Percentiles rank a stretch among this genome's conserved stretches.
Conservation (phyloP, 2,329 filamentous ascomycete genomes). For the Hirsutella rhossiliensis region DNA sequence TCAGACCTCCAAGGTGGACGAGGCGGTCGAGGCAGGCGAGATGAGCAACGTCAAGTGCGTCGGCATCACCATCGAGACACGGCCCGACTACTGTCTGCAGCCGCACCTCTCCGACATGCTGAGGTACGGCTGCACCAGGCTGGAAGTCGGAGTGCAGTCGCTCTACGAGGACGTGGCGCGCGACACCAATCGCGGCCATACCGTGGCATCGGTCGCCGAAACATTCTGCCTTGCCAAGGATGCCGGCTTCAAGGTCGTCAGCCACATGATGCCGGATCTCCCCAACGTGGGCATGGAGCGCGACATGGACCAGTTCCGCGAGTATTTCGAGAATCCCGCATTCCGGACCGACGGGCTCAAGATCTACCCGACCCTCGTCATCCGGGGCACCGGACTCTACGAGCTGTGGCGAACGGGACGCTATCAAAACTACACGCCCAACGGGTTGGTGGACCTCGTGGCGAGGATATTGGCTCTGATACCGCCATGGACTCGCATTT, state of each 20-base stretch:
- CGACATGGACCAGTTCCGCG: constrained; percentile 90
- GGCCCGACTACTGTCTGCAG: constrained; percentile 92
- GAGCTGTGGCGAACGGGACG: constrained; percentile 94
- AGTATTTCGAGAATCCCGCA: constrained; percentile 94
- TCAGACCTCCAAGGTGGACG: constrained; percentile 85
- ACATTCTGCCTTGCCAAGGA: constrained; percentile 97
- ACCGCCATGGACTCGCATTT: constrained; percentile 96
- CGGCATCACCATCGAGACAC: constrained; percentile 94
- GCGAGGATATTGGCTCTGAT: constrained; percentile 92
- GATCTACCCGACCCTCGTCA: constrained; percentile 95
- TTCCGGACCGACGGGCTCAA: constrained; percentile 96
- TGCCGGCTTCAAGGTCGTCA: constrained; percentile 96
- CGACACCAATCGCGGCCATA: constrained; percentile 94
- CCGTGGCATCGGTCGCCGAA: constrained; percentile 86
- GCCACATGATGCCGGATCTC: constrained; percentile 98
- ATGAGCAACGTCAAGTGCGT: constrained; percentile 98
- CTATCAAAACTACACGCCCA: constrained; percentile 98
- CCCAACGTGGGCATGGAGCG: constrained; percentile 98
- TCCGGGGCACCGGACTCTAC: constrained; percentile 90
- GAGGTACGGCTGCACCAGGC: constrained; percentile 88
- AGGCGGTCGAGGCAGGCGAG: constrained; percentile 86
- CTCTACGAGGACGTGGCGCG: constrained; percentile 97
- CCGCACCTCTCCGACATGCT: constrained; percentile 95
- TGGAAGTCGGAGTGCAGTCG: constrained; percentile 93
- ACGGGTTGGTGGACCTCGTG: constrained; percentile 88